These are phyloP conservation scores for Amanita phalloides DNA, from an alignment of 768 basidiomycete species.

Conservation along the genomic window DNA sequence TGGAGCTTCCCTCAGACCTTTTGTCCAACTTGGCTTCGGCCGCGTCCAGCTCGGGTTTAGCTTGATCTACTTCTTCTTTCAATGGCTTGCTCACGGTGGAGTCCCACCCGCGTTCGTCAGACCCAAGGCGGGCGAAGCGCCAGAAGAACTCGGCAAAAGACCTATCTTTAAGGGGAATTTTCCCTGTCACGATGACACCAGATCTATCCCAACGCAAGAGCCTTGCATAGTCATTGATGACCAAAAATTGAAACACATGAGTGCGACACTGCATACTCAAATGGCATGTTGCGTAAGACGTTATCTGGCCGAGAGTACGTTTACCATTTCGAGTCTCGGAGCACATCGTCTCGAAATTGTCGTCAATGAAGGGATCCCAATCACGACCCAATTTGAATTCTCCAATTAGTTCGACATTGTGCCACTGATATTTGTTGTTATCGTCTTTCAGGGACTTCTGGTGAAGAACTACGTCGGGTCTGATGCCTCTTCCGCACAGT, in stretches of 20 bases:
- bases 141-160: not conserved
- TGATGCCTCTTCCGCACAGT: not conserved
- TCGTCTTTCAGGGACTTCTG: not conserved
- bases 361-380: not conserved
- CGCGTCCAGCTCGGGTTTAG: not conserved
- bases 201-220: not conserved
- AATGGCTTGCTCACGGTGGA: not conserved
- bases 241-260: not conserved
- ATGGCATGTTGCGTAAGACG: not conserved
- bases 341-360: not conserved
- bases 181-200: not conserved
- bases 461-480: not conserved
- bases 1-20: too few relatives aligned
- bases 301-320: not conserved
- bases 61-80: not conserved
- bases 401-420: not conserved
- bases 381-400: not conserved
- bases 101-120: not conserved
- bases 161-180: not conserved
- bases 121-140: not conserved
- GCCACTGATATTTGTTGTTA: not conserved
- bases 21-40: too few relatives aligned
- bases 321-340: not conserved
- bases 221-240: not conserved
- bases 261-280: not conserved